A percentile compares a stretch with the other conserved stretches of the same genome.
phyloP scores from a whole-genome alignment of 306 rosid species.

The Medicago ruthenica region DNA sequence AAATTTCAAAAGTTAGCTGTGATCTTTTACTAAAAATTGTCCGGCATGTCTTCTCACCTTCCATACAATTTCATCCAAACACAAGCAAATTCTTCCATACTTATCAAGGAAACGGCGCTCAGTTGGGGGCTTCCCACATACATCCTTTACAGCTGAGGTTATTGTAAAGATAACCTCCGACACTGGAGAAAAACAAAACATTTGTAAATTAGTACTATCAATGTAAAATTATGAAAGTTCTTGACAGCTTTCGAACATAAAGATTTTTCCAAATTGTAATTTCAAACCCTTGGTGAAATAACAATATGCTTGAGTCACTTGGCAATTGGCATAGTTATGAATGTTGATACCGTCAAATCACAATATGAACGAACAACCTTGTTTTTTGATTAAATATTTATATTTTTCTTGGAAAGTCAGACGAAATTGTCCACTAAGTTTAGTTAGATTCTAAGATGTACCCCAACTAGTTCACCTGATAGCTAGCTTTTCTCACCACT shows the following conservation, averaged over 20 bases:
- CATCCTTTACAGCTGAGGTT: conserved; percentile 92
- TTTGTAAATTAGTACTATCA: conserved; percentile 16
- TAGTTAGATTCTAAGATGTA: conserved; percentile 17
- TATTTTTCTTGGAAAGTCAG: conserved; percentile 12
- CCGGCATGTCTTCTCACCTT: conserved; percentile 57
- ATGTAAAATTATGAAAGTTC: conserved; percentile 7
- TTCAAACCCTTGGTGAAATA: conserved; percentile 19
- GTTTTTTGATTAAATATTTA: not conserved
- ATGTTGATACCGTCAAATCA: conserved; percentile 2
- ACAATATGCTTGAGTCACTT: not conserved
- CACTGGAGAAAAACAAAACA: conserved; percentile 55
- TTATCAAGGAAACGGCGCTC: conserved; percentile 95
- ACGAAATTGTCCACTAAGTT: not conserved
- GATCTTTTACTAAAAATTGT: not conserved
- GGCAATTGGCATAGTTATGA: conserved; percentile 6
- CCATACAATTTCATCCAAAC: conserved; percentile 97
- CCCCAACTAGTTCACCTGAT: conserved; percentile 15
- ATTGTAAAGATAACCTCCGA: conserved; percentile 87
- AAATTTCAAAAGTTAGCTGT: conserved; percentile 4
- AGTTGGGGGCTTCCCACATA: conserved; percentile 84
- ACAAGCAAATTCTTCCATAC: conserved; percentile 91
- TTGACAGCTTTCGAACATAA: not conserved
- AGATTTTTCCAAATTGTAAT: not conserved
- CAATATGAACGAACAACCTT: not conserved
- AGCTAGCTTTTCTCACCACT: not conserved